Base-by-base conservation (phyloP, 768 basidiomycete species). In the Fomitopsis serialis region DNA sequence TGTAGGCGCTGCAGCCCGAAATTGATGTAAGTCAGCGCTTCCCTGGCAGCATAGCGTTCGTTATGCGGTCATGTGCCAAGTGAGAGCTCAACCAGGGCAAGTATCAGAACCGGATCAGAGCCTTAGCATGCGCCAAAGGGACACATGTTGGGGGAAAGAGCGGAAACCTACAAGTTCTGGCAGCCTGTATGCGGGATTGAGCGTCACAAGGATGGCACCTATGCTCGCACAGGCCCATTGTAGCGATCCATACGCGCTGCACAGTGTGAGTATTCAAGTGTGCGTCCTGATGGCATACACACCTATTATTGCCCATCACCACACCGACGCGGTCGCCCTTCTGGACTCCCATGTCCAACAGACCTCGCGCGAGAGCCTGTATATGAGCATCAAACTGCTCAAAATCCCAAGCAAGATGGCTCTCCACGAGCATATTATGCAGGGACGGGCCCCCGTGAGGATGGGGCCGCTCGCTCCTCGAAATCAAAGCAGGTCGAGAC, bases 151-250 rank as follows among this genome's bases (percentile, higher is more conserved):
- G 43, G 34, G 46, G 42, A n/a, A n/a, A 15, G 22, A 1, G 17
- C 22, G 6, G 15, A n/a, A n/a, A 71, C 78, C 48, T 54, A 89
- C 88, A 48, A 92, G 73, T 63, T 93, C 90, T 32, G 77, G 73
- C 6, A 82, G 58, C 24, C 84, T 80, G 63, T 89, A 92, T 0
- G 89, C 87, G 2, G 90, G 91, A 59, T 93, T 93, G 44, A 92
- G 74, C 8, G 90, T 91, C 21, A 88, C 89, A 34, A 92, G 68
- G 50, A 92, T 82, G 12, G 87, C 89, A n/a, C 90, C 90, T 54
- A 91, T 77, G 47, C 80, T 81, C n/a, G 89, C 87, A 54, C 86
- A 88, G 2, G 90, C 90, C 90, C 89, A 92, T 60, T 93, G 90
- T 22, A 92, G 69, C 71, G 79, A 74, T 0, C 89, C 89, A 64